Evolutionary conservation across 2,329 filamentous ascomycete species (phyloP), one percentile per base, ranked within the genome.

Genomic region (Trichoderma hamatum): DNA sequence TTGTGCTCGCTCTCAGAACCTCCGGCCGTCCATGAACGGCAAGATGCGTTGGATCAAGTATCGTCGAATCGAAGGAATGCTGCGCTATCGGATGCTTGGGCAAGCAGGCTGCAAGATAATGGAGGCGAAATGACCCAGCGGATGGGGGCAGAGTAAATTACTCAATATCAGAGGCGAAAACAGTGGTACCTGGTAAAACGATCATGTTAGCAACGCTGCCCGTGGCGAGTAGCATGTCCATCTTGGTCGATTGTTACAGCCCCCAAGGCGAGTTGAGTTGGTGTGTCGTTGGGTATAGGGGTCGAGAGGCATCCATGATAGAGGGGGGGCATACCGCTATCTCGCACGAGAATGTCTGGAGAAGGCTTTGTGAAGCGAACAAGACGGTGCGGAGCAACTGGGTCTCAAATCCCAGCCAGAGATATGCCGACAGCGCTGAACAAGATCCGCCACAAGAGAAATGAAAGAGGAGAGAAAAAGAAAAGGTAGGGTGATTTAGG

Each of bases 1-100:
- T 69, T 60, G 51, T 71, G 59, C 73, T 70, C 74, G 59, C 73
- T 70, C 74, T 72, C 67, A 64, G 67, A 71, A 63, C 67, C 67
- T 70, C 67, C 72, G 70, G 65, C 70, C 71, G 73, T 78, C 77
- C 76, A 78, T 78, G 69, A 76, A 78, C 72, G 71, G 70, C 59
- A 65, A 43, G 55, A 43, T 60, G 66, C 59, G 67, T 63, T 56
- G 60, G 60, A 60, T 60, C 49, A 55, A 36, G 62, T 39, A 36
- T 61, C 64, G 64, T 60, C 26, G 26, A 54, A 54, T 64, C 46
- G 62, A 69, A 64, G 55, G 60, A 54, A 60, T 59, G 61, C 59
- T 52, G 54, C 55, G 56, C 60, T 68, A 68, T 62, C 67, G 52
- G 30, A 21, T 11, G 34, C 34, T 24, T 56, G 54, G 28, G 51